Conservation (phyloP, 2,329 filamentous ascomycete genomes). For the Westerdykella ornata region DNA sequence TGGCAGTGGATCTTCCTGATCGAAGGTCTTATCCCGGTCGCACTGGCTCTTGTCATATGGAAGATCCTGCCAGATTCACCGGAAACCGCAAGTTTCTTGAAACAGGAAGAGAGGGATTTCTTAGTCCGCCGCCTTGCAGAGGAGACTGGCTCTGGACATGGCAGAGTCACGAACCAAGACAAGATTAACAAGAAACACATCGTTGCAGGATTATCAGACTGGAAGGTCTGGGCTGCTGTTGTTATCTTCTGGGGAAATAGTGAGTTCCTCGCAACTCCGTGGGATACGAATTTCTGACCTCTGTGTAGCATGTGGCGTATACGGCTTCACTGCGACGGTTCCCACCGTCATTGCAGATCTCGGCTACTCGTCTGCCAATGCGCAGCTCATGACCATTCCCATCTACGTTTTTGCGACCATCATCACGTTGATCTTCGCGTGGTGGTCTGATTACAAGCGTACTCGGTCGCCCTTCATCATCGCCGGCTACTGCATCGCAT, state of each 20-base stretch:
- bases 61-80: constrained; percentile 49
- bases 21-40: constrained; percentile 27
- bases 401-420: constrained; percentile 40
- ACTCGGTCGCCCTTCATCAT: constrained; percentile 52
- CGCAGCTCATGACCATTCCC: constrained; percentile 40
- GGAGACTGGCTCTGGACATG: constrained; percentile 43
- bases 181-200: constrained; percentile 44
- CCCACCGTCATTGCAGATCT: constrained; percentile 40
- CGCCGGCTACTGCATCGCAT: constrained; percentile 44
- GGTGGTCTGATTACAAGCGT: constrained; percentile 46
- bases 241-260: constrained; percentile 37
- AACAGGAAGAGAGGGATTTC: constrained; percentile 29
- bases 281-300: too few species aligned
- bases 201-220: constrained; percentile 43
- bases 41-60: constrained; percentile 43
- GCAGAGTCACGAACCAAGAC: constrained; percentile 45
- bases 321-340: constrained; percentile 37
- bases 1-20: constrained; percentile 32
- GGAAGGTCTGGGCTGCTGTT: constrained; percentile 32
- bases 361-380: constrained; percentile 38
- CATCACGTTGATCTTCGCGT: constrained; percentile 40
- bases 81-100: constrained; percentile 36
- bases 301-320: constrained; percentile 24
- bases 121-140: constrained; percentile 26
- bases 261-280: too few species aligned